Base-by-base conservation (phyloP, 2,329 filamentous ascomycete species). In the Colletotrichum sublineola region DNA sequence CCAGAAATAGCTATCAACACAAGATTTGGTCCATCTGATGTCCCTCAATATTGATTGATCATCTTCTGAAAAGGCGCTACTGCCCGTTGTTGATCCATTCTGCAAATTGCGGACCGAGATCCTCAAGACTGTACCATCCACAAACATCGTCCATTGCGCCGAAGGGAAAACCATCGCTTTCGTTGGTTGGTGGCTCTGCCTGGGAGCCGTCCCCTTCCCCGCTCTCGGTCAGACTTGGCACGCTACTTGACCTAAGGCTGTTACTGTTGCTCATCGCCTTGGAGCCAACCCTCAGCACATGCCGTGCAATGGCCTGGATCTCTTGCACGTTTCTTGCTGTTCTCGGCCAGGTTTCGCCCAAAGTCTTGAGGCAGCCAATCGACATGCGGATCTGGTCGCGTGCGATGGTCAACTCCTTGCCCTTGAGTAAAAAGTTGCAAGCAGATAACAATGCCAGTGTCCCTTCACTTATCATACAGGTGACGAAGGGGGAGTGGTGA, bases 381-480 rank as follows among this genome's bases (percentile, higher is more conserved):
- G 75, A 81, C 76, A 84, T 78, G 6, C 82, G 80, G 31, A 85
- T 82, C 74, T 85, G 83, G 33, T 82, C 79, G 68, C 83, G 76
- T n/a, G 82, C 82, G 1, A 81, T 76, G 1, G 77, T 74, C 6
- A 84, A 73, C 20, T 82, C 77, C 36, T 76, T 75, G 0, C 78
- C 80, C 9, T 75, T 76, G n/a, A 84, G 71, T 31, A 81, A 67
- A 63, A 77, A 81, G 18, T 76, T 79, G 71, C 82, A 84, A 2
- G 82, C 82, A 0, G 83, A 82, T 4, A 81, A 74, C 3, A 81
- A 76, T 2, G 80, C 75, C 2, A 84, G 75, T 0, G 79, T 81
- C 0, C 80, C 83, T 24, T 80, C 79, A 52, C 78, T 82, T 15
- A 83, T 73, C 82, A 84, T 84, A 75, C 83, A 85, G 0, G 80